Evolutionary conservation across 306 rosid genomes (phyloP).

Genomic region (Trichosanthes cucumerina): DNA sequence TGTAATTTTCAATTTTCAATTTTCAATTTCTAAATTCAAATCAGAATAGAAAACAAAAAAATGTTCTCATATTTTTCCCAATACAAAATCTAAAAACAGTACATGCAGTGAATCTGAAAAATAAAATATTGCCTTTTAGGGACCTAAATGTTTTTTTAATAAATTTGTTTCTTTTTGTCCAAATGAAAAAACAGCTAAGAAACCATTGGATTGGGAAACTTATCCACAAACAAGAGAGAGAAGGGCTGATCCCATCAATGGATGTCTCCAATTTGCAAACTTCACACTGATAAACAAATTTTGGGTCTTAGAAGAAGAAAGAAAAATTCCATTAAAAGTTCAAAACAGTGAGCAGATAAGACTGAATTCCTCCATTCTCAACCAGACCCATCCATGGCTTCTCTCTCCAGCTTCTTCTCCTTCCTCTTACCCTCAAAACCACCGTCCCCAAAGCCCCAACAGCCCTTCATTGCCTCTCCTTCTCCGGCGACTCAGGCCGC

Average conservation of each 20-base stretch:
- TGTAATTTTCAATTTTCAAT: no score
- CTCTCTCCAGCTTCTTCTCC: constrained; percentile 51
- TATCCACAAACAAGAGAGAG: neutral
- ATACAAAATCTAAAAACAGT: no score
- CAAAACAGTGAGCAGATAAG: neutral
- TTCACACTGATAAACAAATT: neutral
- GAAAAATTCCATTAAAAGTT: neutral
- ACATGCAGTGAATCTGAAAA: no score
- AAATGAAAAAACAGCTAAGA: neutral
- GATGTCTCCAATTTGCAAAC: neutral
- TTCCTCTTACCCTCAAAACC: constrained; percentile 47
- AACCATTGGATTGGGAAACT: neutral
- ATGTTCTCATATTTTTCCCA: no score
- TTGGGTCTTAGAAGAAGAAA: neutral
- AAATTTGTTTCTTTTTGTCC: neutral
- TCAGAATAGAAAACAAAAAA: no score
- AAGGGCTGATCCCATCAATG: neutral
- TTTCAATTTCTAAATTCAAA: no score
- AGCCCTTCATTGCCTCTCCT: constrained; percentile 23
- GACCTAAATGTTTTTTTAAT: no score
- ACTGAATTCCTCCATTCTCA: neutral
- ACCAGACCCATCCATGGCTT: constrained; percentile 47
- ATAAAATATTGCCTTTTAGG: no score
- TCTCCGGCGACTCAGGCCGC: neutral
- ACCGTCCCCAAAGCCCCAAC: constrained; percentile 25